phyloP scores from a whole-genome alignment of 148 eudicot species.

The Salicornia ramosissima region DNA sequence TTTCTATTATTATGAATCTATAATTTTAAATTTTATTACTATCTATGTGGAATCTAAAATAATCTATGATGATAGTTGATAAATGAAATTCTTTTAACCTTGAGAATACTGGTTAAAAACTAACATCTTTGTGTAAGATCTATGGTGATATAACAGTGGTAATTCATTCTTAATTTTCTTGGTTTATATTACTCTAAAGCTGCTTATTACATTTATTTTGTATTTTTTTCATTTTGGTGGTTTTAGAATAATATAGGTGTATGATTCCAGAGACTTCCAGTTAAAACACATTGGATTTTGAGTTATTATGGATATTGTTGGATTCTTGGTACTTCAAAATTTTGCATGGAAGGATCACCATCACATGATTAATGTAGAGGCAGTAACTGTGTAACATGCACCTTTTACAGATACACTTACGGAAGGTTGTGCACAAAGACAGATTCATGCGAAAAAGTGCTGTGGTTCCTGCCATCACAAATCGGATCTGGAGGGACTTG shows the following conservation, averaged over 20 bases:
- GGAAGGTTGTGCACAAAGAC: slow-evolving; percentile 87
- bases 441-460: slow-evolving; percentile 97
- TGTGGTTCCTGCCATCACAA: slow-evolving; percentile 77
- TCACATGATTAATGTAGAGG: neutral
- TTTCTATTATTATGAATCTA: no score
- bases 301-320: neutral
- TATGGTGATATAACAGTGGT: neutral
- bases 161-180: neutral
- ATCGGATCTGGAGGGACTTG: slow-evolving; percentile 90
- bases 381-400: slow-evolving; percentile 10
- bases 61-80: no score
- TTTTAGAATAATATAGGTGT: neutral
- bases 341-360: neutral
- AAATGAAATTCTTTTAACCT: no score
- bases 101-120: no score
- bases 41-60: no score
- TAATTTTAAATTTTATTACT: no score
- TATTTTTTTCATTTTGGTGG: neutral
- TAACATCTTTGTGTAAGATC: neutral
- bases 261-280: neutral
- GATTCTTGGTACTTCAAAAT: neutral
- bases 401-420: slow-evolving; percentile 70
- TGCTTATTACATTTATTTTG: neutral
- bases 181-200: neutral
- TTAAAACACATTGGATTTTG: neutral